Conservation (phyloP, 176 grass and related monocot species). For the Puya raimondii region DNA sequence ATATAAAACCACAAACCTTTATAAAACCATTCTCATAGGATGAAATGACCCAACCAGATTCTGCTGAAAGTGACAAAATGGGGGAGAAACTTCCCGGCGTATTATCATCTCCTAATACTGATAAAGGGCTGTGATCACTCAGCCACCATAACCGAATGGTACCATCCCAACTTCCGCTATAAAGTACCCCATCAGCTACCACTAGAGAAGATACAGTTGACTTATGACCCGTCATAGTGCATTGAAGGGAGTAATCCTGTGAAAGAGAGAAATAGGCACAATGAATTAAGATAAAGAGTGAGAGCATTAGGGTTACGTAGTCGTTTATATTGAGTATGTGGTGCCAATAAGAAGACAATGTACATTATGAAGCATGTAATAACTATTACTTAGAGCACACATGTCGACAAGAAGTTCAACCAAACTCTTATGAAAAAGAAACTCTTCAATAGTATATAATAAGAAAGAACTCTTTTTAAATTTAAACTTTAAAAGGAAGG, state of each 20-base stretch:
- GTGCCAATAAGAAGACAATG: too few relatives aligned
- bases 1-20: conserved; percentile 38
- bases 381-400: too few relatives aligned
- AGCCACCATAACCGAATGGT: conserved; percentile 87
- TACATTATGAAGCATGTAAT: too few relatives aligned
- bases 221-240: conserved; percentile 82
- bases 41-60: conserved; percentile 50
- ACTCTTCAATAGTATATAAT: too few relatives aligned
- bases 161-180: conserved; percentile 96
- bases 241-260: conserved; percentile 80
- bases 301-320: background rate
- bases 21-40: conserved; percentile 83
- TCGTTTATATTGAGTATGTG: background rate
- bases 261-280: conserved; percentile 4
- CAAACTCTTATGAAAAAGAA: too few relatives aligned
- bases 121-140: conserved; percentile 72
- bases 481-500: too few relatives aligned
- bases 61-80: conserved; percentile 72
- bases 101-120: conserved; percentile 55
- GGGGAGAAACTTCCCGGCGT: conserved; percentile 48
- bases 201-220: conserved; percentile 81
- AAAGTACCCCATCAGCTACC: conserved; percentile 69
- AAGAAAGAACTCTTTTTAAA: too few relatives aligned
- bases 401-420: too few relatives aligned
- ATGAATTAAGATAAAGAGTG: background rate